Conservation (phyloP, 345 rosid genomes). For the Citrus cavaleriei region DNA sequence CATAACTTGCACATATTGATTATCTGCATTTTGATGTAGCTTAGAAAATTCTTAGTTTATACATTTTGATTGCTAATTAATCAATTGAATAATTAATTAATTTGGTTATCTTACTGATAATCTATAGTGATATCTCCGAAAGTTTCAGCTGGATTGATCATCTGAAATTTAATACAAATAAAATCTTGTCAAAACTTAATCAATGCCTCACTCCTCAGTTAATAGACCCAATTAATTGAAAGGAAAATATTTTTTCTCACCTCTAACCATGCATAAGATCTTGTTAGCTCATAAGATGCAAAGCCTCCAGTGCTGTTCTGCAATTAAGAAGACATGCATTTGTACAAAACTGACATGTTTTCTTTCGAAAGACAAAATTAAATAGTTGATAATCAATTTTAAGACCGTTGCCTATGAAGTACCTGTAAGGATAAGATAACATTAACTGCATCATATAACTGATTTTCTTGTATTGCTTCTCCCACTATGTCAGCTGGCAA, state of each 20-base stretch:
- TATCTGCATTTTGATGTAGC: too few species aligned
- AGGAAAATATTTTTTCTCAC: constrained; percentile 13
- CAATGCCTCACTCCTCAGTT: neutral
- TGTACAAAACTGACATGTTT: too few species aligned
- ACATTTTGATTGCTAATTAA: too few species aligned
- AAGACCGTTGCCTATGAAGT: neutral
- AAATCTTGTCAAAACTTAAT: neutral
- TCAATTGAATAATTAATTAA: too few species aligned
- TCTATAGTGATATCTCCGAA: constrained; percentile 70
- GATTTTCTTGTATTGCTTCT: constrained; percentile 34
- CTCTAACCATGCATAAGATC: constrained; percentile 73
- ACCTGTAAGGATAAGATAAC: constrained; percentile 62
- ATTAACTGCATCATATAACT: constrained; percentile 50
- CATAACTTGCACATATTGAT: too few species aligned
- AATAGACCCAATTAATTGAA: neutral
- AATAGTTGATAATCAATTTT: too few species aligned
- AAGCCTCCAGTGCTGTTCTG: constrained; percentile 72
- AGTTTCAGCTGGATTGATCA: constrained; percentile 61
- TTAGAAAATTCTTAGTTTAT: too few species aligned
- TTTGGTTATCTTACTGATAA: constrained; percentile 47
- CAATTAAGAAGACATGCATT: neutral
- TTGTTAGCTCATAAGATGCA: constrained; percentile 72
- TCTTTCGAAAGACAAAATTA: too few species aligned
- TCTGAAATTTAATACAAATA: constrained; percentile 23
- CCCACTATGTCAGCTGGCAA: constrained; percentile 42